A percentile compares a stretch with the other conserved stretches of the same genome.
phyloP scores from a whole-genome alignment of 1,284 basidiomycete genomes.

The Termitomyces sp. region DNA sequence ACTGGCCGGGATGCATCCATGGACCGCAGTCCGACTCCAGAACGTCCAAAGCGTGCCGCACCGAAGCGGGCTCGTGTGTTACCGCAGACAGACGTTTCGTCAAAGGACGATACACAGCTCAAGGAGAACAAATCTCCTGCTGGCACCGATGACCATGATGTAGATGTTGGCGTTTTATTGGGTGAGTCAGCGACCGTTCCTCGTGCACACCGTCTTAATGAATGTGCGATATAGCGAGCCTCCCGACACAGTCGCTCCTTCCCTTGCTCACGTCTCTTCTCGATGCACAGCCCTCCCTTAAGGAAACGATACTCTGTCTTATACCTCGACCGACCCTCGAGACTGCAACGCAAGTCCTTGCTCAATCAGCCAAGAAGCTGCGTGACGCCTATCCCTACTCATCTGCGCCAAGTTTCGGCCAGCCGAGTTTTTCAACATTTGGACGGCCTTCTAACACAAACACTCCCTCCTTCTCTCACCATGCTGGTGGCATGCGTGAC shows the following conservation, averaged over 20 bases:
- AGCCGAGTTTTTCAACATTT: constrained; percentile 33
- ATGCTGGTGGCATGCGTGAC: constrained; percentile 61
- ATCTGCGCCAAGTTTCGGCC: constrained; percentile 35
- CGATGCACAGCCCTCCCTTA: constrained; percentile 59
- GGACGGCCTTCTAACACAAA: constrained; percentile 28
- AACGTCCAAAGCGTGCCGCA: constrained; percentile 58
- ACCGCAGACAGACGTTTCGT: constrained; percentile 29
- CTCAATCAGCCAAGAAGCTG: constrained; percentile 62
- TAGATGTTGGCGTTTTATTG: constrained; percentile 75
- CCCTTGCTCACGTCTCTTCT: constrained; percentile 67
- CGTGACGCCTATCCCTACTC: constrained; percentile 80
- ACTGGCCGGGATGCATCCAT: constrained; percentile 57
- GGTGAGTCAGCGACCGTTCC: constrained; percentile 40
- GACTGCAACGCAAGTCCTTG: constrained; percentile 62
- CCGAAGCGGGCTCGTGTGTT: constrained; percentile 61
- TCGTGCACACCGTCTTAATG: constrained; percentile 8
- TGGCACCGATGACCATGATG: constrained; percentile 46
- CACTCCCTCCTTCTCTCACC: constrained; percentile 21
- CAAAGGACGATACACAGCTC: constrained; percentile 30
- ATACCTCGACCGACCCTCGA: constrained; percentile 77
- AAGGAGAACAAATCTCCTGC: constrained; percentile 44
- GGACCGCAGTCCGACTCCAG: constrained; percentile 78
- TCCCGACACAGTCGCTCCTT: constrained; percentile 68
- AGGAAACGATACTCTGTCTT: constrained; percentile 60
- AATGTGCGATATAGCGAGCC: constrained; percentile 44